Evolutionary conservation across 2,329 filamentous ascomycete species (phyloP), one percentile per base, ranked within the genome.

Genomic region (Cucurbitaria berberidis): DNA sequence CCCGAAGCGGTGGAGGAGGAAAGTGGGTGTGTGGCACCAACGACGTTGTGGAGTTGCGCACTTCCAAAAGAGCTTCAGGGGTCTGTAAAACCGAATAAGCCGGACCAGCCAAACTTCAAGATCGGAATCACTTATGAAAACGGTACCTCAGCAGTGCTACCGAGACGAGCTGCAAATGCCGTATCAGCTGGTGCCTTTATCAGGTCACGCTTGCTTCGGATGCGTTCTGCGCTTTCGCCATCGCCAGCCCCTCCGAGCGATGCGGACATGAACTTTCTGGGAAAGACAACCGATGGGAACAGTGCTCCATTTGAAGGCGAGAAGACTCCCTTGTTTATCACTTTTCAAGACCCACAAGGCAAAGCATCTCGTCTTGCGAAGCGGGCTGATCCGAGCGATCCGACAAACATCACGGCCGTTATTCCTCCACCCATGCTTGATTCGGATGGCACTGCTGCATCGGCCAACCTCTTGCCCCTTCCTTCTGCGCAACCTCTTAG

Each of bases 251-350:
- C 86, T 3, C 87, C 88, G 0, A 77, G 76, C n/a, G 78, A 84
- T 22, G 78, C 85, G 34, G 93, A 98, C 54, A 88, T 91, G 74
- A 83, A 79, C 57, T 96, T 97, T 67, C 75, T 97, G 7, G 92
- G 93, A 4, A 90, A 92, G 68, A 93, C 90, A 0, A 96, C 92
- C 0, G 93, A 98, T 66, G 82, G 83, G 0, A 86, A 90, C 56
- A 79, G 82, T 11, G 81, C 82, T 36, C 77, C 87, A 3, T 96
- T 93, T 73, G 87, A 87, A 1, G 93, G 93, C 59, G 93, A 96
- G 76, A 83, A 87, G 8, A 96, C 93, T 0, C 93, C 93, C 0
- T 96, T 97, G 74, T 96, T 89, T 73, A 89, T 96, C 61, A 91
- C 87, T 24, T 81, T 96, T 48, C 77, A 92, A 60, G 75, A 65